Evolutionary conservation across 192 early-diverging fungal species (phyloP).

Genomic region (Mycoemilia scoparia): DNA sequence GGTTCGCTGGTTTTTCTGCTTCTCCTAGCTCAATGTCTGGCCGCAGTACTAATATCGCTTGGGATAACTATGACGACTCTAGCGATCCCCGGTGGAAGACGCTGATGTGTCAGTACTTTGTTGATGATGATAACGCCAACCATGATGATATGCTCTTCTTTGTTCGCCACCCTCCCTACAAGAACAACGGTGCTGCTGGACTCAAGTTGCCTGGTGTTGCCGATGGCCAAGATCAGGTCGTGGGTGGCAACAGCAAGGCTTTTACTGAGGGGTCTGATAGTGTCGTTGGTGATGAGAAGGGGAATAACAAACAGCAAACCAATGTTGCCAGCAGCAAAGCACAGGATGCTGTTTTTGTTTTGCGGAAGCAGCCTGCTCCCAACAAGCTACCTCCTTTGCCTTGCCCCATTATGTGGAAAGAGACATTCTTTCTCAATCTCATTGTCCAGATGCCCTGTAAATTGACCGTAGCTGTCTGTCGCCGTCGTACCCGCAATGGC

Average conservation of each 20-base stretch:
- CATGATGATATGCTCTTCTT: conserved; percentile 81
- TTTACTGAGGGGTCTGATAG: too few species aligned
- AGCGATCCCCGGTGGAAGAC: conserved; percentile 34
- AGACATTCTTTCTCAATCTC: conserved; percentile 80
- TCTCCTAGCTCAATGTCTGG: too few species aligned
- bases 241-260: conserved; percentile 4
- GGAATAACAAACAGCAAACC: too few species aligned
- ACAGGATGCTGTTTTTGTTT: conserved; percentile 67
- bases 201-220: too few species aligned
- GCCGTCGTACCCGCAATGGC: conserved; percentile 33
- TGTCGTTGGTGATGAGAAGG: too few species aligned
- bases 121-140: conserved; percentile 43
- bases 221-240: conserved; percentile 5
- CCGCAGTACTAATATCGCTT: too few species aligned
- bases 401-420: conserved; percentile 70
- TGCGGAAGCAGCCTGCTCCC: conserved; percentile 46
- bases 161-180: conserved; percentile 37
- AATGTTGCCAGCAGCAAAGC: conserved; percentile 4
- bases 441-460: conserved; percentile 83
- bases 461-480: conserved; percentile 75
- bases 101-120: conserved; percentile 40
- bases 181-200: conserved; percentile 15
- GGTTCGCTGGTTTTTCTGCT: too few species aligned
- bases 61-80: too few species aligned
- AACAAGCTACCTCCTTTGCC: conserved; percentile 41